Percentiles rank a stretch among this genome's conserved stretches.
phyloP scores from a whole-genome alignment of 1,284 basidiomycete species.

The Volvariella surrecta region DNA sequence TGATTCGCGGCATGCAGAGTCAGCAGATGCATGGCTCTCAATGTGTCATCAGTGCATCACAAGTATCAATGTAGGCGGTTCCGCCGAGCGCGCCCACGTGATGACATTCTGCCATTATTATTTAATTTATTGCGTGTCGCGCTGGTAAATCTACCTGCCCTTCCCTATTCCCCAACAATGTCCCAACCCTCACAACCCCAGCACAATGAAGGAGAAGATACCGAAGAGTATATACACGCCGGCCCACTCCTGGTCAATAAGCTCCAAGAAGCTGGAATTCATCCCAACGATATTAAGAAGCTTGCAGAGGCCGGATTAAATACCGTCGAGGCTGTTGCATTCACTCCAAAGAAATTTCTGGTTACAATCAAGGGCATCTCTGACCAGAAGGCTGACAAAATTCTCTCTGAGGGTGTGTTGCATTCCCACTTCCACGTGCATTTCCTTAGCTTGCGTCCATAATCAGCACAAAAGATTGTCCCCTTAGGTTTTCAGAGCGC shows the following conservation, averaged over 20 bases:
- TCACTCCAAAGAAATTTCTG: slow-evolving; percentile 93
- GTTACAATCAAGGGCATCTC: slow-evolving; percentile 95
- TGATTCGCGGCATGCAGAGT: too few species aligned
- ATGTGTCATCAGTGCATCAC: too few species aligned
- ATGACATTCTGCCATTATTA: slow-evolving; percentile 5
- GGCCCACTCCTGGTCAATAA: slow-evolving; percentile 81
- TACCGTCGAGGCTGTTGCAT: slow-evolving; percentile 94
- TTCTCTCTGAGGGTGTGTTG: slow-evolving; percentile 78
- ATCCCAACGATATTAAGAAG: slow-evolving; percentile 91
- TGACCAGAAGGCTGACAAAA: slow-evolving; percentile 97
- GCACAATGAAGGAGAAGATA: slow-evolving; percentile 40
- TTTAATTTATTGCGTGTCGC: slow-evolving; percentile 1
- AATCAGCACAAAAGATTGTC: slow-evolving; percentile 86
- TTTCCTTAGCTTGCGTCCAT: slow-evolving; percentile 3
- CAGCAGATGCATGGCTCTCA: too few species aligned
- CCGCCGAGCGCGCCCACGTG: not conserved
- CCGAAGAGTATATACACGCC: slow-evolving; percentile 51
- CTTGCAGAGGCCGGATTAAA: slow-evolving; percentile 89
- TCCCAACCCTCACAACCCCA: slow-evolving; percentile 49
- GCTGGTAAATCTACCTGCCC: slow-evolving; percentile 7
- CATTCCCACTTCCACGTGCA: slow-evolving; percentile 3
- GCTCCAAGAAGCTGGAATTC: slow-evolving; percentile 87
- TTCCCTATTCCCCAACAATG: slow-evolving; percentile 15
- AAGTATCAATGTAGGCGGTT: too few species aligned
- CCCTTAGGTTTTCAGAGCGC: slow-evolving; percentile 98